phyloP scores from a whole-genome alignment of 164 flowering plant genomes.

The Piper longum region DNA sequence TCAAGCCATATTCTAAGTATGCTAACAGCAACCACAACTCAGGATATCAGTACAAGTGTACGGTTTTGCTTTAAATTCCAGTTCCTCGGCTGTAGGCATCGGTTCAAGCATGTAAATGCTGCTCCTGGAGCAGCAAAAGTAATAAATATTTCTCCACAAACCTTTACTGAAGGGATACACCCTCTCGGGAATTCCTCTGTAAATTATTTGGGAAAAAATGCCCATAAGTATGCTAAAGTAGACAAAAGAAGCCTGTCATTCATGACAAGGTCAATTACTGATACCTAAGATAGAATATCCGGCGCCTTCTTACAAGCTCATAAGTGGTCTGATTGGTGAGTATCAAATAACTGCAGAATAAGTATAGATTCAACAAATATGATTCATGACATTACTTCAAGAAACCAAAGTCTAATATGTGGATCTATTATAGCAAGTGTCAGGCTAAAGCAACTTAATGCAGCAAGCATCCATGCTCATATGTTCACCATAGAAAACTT shows the following conservation, averaged over 20 bases:
- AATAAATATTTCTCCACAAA: slow-evolving; percentile 47
- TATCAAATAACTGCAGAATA: slow-evolving; percentile 57
- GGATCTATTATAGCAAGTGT: no score
- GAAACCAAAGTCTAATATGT: neutral
- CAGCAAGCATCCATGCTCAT: neutral
- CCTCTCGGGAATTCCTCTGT: slow-evolving; percentile 70
- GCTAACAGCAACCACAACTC: slow-evolving; percentile 66
- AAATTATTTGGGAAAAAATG: neutral
- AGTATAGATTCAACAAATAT: neutral
- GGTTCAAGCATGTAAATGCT: slow-evolving; percentile 40
- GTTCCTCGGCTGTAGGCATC: slow-evolving; percentile 45
- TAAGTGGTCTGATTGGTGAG: slow-evolving; percentile 89
- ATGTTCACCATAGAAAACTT: neutral
- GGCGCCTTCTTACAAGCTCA: slow-evolving; percentile 78
- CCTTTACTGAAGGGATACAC: slow-evolving; percentile 91
- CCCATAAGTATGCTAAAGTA: neutral
- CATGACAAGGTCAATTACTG: neutral
- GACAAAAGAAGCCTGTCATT: neutral
- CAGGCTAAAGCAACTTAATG: no score
- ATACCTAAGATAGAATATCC: slow-evolving; percentile 29
- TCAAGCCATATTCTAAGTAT: neutral
- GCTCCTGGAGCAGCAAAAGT: slow-evolving; percentile 46
- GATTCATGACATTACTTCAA: neutral
- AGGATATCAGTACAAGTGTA: slow-evolving; percentile 55
- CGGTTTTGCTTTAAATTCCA: slow-evolving; percentile 56